Conservation (phyloP, 2,329 filamentous ascomycete genomes). For the Cladophialophora exuberans region DNA sequence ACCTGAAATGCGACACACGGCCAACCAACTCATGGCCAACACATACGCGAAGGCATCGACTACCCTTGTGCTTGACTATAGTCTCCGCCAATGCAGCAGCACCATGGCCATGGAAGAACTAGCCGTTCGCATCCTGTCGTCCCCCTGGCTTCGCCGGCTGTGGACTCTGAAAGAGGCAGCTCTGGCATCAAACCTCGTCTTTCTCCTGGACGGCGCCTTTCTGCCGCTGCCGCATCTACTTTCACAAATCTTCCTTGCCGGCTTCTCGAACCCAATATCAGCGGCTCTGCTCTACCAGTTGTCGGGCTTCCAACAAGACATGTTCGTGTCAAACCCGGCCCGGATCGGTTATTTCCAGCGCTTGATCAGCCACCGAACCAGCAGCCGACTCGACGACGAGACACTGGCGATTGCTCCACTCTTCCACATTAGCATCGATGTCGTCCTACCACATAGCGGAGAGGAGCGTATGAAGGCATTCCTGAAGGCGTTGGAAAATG, state of each 20-base stretch:
- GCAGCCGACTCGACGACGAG: not conserved
- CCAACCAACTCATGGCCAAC: not conserved
- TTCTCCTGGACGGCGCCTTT: not conserved
- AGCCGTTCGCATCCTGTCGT: not conserved
- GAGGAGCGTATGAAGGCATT: not conserved
- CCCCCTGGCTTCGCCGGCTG: not conserved
- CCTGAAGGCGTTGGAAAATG: not conserved
- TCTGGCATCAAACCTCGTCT: not conserved
- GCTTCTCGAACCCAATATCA: not conserved
- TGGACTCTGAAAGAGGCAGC: not conserved
- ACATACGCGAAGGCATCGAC: not conserved
- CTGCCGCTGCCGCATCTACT: not conserved
- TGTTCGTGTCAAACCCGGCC: not conserved
- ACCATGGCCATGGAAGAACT: not conserved
- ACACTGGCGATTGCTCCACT: not conserved
- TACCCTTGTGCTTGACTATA: not conserved
- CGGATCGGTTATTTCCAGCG: not conserved
- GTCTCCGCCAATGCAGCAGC: not conserved
- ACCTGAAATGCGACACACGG: not conserved
- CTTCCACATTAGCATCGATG: not conserved
- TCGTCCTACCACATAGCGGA: not conserved
- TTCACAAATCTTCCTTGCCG: not conserved
- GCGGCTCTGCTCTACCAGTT: not conserved
- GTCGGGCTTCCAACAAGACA: not conserved
- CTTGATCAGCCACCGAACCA: not conserved